phyloP scores from a whole-genome alignment of 495 filamentous ascomycete species.

The Pseudoneurospora amorphoporcata region DNA sequence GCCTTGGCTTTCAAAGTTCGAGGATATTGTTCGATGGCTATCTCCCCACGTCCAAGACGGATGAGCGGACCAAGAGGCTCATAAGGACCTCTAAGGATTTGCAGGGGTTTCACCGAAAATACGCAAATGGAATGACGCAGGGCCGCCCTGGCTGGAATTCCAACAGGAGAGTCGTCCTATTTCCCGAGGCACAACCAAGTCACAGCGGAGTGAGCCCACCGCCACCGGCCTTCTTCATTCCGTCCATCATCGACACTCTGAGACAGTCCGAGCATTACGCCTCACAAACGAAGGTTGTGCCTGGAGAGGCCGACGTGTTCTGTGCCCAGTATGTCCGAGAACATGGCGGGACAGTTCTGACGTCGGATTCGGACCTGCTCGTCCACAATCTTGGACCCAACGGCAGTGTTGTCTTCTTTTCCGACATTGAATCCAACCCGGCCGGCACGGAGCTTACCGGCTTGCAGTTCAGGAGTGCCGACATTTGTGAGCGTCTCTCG shows the following conservation, averaged over 20 bases:
- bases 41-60: slow-evolving; percentile 39
- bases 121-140: slow-evolving; percentile 7
- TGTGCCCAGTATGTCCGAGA: slow-evolving; percentile 49
- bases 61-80: slow-evolving; percentile 20
- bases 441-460: slow-evolving; percentile 23
- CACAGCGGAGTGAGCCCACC: slow-evolving; percentile 26
- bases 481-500: slow-evolving; percentile 29
- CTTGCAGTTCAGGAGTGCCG: slow-evolving; percentile 23
- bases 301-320: slow-evolving; percentile 61
- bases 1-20: slow-evolving; percentile 19
- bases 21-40: slow-evolving; percentile 73
- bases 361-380: slow-evolving; percentile 66
- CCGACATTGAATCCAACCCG: slow-evolving; percentile 29
- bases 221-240: slow-evolving; percentile 54
- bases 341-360: slow-evolving; percentile 46
- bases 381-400: slow-evolving; percentile 50
- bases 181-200: slow-evolving; percentile 13
- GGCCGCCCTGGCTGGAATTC: background rate
- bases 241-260: slow-evolving; percentile 56
- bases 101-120: slow-evolving; percentile 12
- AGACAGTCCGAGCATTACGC: slow-evolving; percentile 32
- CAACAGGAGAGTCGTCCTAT: slow-evolving; percentile 5
- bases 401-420: slow-evolving; percentile 50
- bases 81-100: slow-evolving; percentile 13
- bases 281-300: slow-evolving; percentile 42